phyloP scores from a whole-genome alignment of 2,329 filamentous ascomycete genomes.

The Elsinoe fawcettii region DNA sequence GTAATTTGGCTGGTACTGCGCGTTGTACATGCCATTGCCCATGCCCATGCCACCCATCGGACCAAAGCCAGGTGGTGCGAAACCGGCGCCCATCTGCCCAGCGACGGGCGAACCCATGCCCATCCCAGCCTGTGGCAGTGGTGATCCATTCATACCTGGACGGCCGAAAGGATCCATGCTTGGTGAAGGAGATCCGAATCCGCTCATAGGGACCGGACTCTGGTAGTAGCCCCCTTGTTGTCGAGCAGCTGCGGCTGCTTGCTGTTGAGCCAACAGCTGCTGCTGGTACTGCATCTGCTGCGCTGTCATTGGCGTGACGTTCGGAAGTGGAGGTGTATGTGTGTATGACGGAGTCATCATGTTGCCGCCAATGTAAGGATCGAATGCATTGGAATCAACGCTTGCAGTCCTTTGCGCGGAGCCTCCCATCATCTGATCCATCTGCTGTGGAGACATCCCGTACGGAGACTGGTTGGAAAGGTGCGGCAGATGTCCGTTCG shows the following conservation, averaged over 20 bases:
- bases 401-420: constrained; percentile 40
- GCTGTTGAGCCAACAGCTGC: constrained; percentile 40
- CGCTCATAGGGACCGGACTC: constrained; percentile 25
- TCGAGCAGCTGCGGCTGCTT: constrained; percentile 24
- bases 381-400: constrained; percentile 44
- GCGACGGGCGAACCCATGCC: constrained; percentile 33
- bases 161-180: constrained; percentile 36
- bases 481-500: constrained; percentile 29
- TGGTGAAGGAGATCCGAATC: constrained; percentile 23
- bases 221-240: constrained; percentile 28
- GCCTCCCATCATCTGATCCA: constrained; percentile 31
- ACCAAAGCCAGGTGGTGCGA: constrained; percentile 37
- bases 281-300: constrained; percentile 53
- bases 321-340: constrained; percentile 30
- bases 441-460: constrained; percentile 30
- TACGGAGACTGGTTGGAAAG: constrained; percentile 25
- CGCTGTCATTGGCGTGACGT: constrained; percentile 34
- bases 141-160: constrained; percentile 31
- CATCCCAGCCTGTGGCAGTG: constrained; percentile 35
- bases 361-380: constrained; percentile 34
- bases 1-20: constrained; percentile 48
- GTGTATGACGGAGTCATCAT: constrained; percentile 30
- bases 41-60: constrained; percentile 30
- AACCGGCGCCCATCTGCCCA: constrained; percentile 36
- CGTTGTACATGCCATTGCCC: constrained; percentile 36